Evolutionary conservation across 768 basidiomycete genomes (phyloP), one percentile per base, ranked within the genome.

Genomic region (Collybiopsis confluens): DNA sequence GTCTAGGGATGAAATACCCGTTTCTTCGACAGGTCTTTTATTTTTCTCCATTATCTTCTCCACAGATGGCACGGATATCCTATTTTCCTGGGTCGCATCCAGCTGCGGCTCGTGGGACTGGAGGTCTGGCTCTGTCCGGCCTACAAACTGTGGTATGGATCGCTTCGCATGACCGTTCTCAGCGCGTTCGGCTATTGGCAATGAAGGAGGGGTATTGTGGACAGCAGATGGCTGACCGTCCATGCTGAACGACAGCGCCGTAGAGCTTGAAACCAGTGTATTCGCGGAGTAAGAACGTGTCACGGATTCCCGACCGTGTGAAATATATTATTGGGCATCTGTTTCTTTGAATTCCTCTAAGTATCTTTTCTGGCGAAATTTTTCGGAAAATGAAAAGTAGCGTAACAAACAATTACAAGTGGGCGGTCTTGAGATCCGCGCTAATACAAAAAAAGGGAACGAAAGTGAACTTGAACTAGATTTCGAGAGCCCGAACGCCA

Each of bases 231-330:
- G n/a, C 20, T 43, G 52, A 20, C n/a, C 52, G 23, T 53, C 41
- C 52, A 53, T 53, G 21, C 21, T 53, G 28, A 45, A 37, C 42
- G 35, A 53, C 38, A 33, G 43, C 37, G 42, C 42, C 26, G 15
- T 9, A 36, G 43, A 36, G 41, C 43, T 41, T 28, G 35, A 45
- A 18, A 33, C 27, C 20, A 27, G 18, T 23, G 30, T 33, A 33
- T 33, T 33, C 13, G 30, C 30, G 30, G 30, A 33, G 30, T 6
- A 33, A 13, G 13, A 13, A 33, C 30, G 30, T 33, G 30, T 33
- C 30, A 33, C 30, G n/a, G n/a, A n/a, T n/a, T n/a, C n/a, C n/a
- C n/a, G n/a, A n/a, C n/a, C n/a, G n/a, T n/a, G n/a, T n/a, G n/a
- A n/a, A n/a, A n/a, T n/a, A n/a, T n/a, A n/a, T n/a, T n/a, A n/a